Base-by-base conservation (phyloP, 1,284 basidiomycete genomes). In the Cutaneotrichosporon cutaneum region DNA sequence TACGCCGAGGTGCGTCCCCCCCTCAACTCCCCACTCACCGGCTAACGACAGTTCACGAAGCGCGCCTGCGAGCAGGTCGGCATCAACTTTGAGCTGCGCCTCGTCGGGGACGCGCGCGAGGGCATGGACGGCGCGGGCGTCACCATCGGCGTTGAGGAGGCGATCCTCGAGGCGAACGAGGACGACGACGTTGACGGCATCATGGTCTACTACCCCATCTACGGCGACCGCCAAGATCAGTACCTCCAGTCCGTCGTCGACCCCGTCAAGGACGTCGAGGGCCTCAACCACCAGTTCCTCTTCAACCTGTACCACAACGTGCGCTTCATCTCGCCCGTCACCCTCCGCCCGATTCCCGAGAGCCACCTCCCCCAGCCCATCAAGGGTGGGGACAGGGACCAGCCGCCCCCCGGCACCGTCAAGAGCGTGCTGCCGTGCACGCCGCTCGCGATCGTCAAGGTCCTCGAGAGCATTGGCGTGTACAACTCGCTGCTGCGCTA, bases 221-320 rank as follows among this genome's bases (percentile, higher is more conserved):
- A 90, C 75, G 92, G 92, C 33, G 86, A 83, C 51, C 87, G 87
- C 68, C 48, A 51, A 51, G 95, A 99, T 77, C 93, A 95, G 73
- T 99, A 99, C 79, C 82, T 99, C 57, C 95, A 99, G 72, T 74
- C 72, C 21, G 76, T 78, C 53, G 71, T 99, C 14, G 94, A 92
- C 1, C 94, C 95, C 1, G 85, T 90, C 68, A 99, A 99, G 81
- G 95, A 99, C 70, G 95, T 99, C 58, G 95, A 99, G 80, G 95
- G 95, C 4, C 84, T 98, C 55, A 87, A 98, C 81, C 92, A 93
- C 82, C 93, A 93, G 78, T 95, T 94, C 78, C 90, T 95, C 71
- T 97, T 94, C 81, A 96, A 96, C 77, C 82, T 97, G 58, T 97
- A 97, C 79, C 94, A 97, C 84, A 96, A 96, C 75, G 87, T 92